These are phyloP conservation scores for Gynandropsis gynandra DNA, from an alignment of 345 rosid species.

Conservation along the genomic window DNA sequence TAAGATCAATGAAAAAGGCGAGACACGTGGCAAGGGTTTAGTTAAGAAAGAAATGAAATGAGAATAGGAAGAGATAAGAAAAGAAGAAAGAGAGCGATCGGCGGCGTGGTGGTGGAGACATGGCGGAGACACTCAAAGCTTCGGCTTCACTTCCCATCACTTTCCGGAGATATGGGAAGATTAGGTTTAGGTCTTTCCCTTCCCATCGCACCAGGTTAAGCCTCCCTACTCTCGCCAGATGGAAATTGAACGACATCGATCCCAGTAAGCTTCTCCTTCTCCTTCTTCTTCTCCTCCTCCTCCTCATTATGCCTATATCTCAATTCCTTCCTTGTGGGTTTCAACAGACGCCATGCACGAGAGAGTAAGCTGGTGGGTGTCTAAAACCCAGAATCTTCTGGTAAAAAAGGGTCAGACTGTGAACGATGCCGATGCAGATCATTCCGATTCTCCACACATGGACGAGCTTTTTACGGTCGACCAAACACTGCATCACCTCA, in stretches of 20 bases:
- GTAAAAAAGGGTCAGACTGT: constrained; percentile 50
- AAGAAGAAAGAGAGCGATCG: too few relatives aligned
- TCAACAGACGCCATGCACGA: constrained; percentile 64
- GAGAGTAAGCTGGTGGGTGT: constrained; percentile 63
- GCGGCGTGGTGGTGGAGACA: constrained; percentile 3
- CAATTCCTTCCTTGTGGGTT: too few relatives aligned
- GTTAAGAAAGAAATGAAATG: too few relatives aligned
- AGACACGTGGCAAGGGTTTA: too few relatives aligned
- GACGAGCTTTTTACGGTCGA: constrained; percentile 69
- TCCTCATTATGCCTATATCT: too few relatives aligned
- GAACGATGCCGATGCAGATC: constrained; percentile 38
- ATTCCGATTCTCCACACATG: constrained; percentile 39
- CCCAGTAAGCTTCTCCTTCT: constrained; percentile 36
- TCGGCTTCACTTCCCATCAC: constrained; percentile 5
- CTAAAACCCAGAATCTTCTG: constrained; percentile 63
- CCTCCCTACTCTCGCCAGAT: constrained; percentile 44
- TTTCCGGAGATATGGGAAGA: not conserved
- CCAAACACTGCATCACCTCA: constrained; percentile 52
- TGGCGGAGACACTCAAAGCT: constrained; percentile 23
- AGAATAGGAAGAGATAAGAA: too few relatives aligned
- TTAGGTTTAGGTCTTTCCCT: constrained; percentile 11
- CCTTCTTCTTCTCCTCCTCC: not conserved
- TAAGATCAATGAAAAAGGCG: too few relatives aligned
- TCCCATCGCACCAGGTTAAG: constrained; percentile 34
- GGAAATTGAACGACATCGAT: constrained; percentile 71